Conservation (phyloP, 2,329 filamentous ascomycete species). For the Furcasterigmium sp. region DNA sequence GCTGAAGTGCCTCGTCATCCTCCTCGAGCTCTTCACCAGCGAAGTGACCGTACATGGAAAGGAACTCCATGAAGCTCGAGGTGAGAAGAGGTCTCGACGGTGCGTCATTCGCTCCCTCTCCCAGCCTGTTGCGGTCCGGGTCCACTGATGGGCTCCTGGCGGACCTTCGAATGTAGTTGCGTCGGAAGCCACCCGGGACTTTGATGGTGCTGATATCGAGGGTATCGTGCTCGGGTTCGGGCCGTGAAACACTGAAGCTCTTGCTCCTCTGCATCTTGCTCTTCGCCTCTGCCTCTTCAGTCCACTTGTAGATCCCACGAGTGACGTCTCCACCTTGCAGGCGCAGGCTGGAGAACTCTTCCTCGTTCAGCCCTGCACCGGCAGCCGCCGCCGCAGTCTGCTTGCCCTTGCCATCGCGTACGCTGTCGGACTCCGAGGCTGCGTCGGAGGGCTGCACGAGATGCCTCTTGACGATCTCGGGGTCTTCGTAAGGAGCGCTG, state of each 20-base stretch:
- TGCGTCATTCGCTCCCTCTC: conserved; percentile 26
- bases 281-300: conserved; percentile 75
- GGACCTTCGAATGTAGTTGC: conserved; percentile 78
- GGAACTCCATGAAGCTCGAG: conserved; percentile 90
- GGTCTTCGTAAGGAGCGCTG: conserved; percentile 65
- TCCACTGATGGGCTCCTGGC: conserved; percentile 55
- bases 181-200: conserved; percentile 86
- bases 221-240: conserved; percentile 72
- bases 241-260: conserved; percentile 76
- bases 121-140: conserved; percentile 32
- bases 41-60: conserved; percentile 94
- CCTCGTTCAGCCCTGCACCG: conserved; percentile 46
- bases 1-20: conserved; percentile 82
- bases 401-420: conserved; percentile 48
- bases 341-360: conserved; percentile 89
- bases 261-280: conserved; percentile 71
- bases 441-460: conserved; percentile 64
- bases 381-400: conserved; percentile 36
- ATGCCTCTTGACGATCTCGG: conserved; percentile 87
- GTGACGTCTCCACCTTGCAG: conserved; percentile 94
- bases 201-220: conserved; percentile 88
- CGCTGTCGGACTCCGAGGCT: conserved; percentile 40
- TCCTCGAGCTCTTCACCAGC: conserved; percentile 95
- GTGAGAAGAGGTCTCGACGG: conserved; percentile 66
- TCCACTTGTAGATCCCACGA: conserved; percentile 93